Conservation (phyloP, 2,329 filamentous ascomycete genomes). For the Fusarium temperatum region DNA sequence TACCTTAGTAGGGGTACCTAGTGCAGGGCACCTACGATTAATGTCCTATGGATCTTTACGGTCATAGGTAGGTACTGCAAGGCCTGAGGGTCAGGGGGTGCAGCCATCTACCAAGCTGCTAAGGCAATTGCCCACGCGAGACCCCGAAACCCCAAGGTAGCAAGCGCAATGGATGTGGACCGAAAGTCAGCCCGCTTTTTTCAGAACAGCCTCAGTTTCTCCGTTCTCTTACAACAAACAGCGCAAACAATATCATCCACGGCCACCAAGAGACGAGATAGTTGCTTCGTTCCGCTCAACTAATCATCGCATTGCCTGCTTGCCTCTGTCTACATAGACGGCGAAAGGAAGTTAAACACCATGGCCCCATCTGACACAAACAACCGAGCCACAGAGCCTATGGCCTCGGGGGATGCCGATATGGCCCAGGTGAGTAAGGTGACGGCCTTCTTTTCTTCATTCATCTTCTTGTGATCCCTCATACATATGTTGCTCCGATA, state of each 20-base stretch:
- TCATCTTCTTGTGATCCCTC: background rate
- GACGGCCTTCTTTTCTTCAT: background rate
- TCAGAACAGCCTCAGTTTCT: conserved; percentile 5
- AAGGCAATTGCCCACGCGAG: background rate
- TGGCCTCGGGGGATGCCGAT: conserved; percentile 36
- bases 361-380: conserved; percentile 27
- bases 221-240: conserved; percentile 14
- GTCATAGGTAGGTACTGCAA: background rate
- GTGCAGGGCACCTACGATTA: background rate
- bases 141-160: background rate
- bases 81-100: background rate
- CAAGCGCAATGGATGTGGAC: background rate
- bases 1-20: too few relatives aligned
- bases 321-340: background rate
- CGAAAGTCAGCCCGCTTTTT: background rate
- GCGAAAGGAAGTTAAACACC: background rate
- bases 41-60: background rate
- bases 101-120: background rate
- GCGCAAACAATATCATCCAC: background rate
- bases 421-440: conserved; percentile 38
- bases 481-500: background rate
- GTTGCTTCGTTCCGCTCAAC: background rate
- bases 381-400: conserved; percentile 20
- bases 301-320: background rate
- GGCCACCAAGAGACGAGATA: background rate